phyloP scores from a whole-genome alignment of 2,329 filamentous ascomycete species.

The Diaporthe eres region DNA sequence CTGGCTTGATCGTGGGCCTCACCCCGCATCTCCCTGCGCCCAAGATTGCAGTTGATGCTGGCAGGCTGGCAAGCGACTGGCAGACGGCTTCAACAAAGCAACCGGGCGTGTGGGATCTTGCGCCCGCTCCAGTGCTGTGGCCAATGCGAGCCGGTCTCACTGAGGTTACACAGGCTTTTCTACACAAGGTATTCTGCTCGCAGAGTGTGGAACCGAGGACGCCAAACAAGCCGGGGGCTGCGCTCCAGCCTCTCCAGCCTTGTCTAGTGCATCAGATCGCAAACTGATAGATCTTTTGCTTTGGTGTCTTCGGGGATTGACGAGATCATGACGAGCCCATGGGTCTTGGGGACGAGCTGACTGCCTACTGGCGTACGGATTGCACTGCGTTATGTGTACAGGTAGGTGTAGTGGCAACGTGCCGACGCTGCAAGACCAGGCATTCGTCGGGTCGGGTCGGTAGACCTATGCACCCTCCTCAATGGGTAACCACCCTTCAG shows the following conservation, averaged over 20 bases:
- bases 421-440: neutral
- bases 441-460: conserved; percentile 18
- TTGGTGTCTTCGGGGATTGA: neutral
- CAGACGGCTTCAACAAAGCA: conserved; percentile 27
- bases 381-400: conserved; percentile 9
- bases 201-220: conserved; percentile 30
- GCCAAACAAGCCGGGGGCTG: conserved; percentile 15
- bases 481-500: neutral
- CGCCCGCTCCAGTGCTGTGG: conserved; percentile 4
- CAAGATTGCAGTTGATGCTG: conserved; percentile 28
- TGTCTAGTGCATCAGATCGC: conserved; percentile 39
- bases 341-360: neutral
- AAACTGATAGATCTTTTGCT: conserved; percentile 37
- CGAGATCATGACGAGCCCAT: conserved; percentile 13
- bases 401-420: neutral
- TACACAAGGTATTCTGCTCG: conserved; percentile 31
- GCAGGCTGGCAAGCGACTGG: conserved; percentile 28
- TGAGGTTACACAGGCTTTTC: conserved; percentile 30
- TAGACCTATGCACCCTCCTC: conserved; percentile 3
- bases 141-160: conserved; percentile 31
- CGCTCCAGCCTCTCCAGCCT: conserved; percentile 14
- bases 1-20: conserved; percentile 33
- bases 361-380: neutral
- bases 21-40: conserved; percentile 36
- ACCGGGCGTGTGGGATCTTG: conserved; percentile 23